These are phyloP conservation scores for Pleurotus platypus DNA, from an alignment of 768 basidiomycete species.

Conservation along the genomic window DNA sequence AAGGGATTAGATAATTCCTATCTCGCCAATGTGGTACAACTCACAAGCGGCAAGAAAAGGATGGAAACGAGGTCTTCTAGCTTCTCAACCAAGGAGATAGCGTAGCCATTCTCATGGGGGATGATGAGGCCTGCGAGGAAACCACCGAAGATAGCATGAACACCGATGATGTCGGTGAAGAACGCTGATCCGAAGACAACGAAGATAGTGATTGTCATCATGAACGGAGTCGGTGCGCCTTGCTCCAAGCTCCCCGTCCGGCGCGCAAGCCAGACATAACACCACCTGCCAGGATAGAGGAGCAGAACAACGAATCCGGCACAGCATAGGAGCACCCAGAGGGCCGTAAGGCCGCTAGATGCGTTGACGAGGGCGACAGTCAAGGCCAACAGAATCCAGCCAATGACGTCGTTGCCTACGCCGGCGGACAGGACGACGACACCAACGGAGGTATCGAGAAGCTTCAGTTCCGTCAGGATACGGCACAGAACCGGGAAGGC, in stretches of 20 bases:
- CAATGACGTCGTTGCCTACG: constrained; percentile 72
- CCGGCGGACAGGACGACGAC: constrained; percentile 80
- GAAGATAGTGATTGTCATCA: constrained; percentile 80
- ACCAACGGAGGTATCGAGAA: constrained; percentile 85
- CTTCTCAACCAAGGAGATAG: constrained; percentile 77
- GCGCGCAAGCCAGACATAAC: constrained; percentile 61
- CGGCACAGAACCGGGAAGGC: constrained; percentile 83
- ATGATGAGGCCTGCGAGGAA: constrained; percentile 82
- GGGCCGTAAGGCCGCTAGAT: constrained; percentile 64
- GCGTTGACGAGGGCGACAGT: constrained; percentile 85
- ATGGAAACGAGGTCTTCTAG: constrained; percentile 84
- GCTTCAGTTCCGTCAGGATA: constrained; percentile 78
- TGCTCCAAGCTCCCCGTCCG: constrained; percentile 70
- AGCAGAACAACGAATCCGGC: constrained; percentile 66
- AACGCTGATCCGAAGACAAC: constrained; percentile 74
- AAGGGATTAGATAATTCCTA: constrained; percentile 3
- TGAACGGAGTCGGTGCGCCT: constrained; percentile 64
- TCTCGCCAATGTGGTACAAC: constrained; percentile 18
- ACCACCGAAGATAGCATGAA: constrained; percentile 72
- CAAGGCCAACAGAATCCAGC: constrained; percentile 82
- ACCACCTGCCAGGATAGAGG: constrained; percentile 60
- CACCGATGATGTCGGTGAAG: constrained; percentile 84
- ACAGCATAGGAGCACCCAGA: constrained; percentile 73
- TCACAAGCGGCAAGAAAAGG: constrained; percentile 71
- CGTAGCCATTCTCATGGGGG: constrained; percentile 80